phyloP scores from a whole-genome alignment of 352 stramenopile species.

The Peronosclerospora sorghi region DNA sequence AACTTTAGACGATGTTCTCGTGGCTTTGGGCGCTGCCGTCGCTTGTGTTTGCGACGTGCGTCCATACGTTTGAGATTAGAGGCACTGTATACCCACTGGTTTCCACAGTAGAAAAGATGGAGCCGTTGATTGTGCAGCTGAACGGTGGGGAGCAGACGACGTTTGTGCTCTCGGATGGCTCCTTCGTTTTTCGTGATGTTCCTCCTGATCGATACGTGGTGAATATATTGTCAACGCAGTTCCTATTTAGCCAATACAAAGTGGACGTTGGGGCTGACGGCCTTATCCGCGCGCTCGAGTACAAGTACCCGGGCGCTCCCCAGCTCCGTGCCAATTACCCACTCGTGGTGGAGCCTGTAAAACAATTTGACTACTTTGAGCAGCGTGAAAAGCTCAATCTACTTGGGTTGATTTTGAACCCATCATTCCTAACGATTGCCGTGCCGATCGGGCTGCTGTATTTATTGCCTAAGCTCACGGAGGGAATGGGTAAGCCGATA shows the following conservation, averaged over 20 bases:
- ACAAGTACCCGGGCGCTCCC: constrained; percentile 66
- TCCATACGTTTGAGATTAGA: constrained; percentile 39
- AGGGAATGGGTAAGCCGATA: constrained; percentile 50
- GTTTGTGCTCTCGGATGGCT: constrained; percentile 51
- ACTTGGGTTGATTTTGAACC: constrained; percentile 61
- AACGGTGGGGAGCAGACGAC: constrained; percentile 63
- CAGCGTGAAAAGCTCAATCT: constrained; percentile 77
- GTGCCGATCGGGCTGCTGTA: constrained; percentile 70
- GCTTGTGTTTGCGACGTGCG: constrained; percentile 22
- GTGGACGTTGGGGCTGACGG: constrained; percentile 44
- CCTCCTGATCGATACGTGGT: constrained; percentile 60
- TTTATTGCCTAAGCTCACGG: constrained; percentile 67
- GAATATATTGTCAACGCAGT: constrained; percentile 50
- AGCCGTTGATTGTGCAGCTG: constrained; percentile 52
- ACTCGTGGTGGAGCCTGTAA: constrained; percentile 48
- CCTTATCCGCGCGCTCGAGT: constrained; percentile 54
- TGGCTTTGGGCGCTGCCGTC: not conserved
- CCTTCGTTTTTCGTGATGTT: constrained; percentile 69
- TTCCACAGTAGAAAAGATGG: constrained; percentile 42
- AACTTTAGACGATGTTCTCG: too few species aligned
- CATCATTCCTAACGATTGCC: constrained; percentile 73
- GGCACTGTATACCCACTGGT: constrained; percentile 41
- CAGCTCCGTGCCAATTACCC: constrained; percentile 55
- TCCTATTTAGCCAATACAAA: constrained; percentile 71
- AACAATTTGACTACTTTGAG: constrained; percentile 73